phyloP scores from a whole-genome alignment of 768 basidiomycete genomes.

The Tylopilus sp. region DNA sequence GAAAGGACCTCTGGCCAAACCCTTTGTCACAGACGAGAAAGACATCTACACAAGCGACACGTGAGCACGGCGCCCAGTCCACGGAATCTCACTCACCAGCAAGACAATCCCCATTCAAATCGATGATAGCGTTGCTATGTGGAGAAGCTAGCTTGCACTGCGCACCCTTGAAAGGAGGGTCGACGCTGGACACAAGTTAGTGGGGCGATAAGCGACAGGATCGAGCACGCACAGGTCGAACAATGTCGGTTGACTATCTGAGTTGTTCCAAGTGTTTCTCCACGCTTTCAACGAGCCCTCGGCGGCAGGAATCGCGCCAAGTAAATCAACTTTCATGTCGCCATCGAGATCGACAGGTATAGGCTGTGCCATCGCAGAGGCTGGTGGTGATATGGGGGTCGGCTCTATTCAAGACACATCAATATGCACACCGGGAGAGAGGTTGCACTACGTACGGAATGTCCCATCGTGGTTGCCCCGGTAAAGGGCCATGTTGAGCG shows the following conservation, averaged over 20 bases:
- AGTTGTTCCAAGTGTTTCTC: slow-evolving; percentile 76
- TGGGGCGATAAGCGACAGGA: not conserved
- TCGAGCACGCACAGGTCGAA: slow-evolving; percentile 60
- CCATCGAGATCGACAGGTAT: slow-evolving; percentile 85
- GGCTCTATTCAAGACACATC: slow-evolving; percentile 8
- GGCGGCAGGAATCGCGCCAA: slow-evolving; percentile 57
- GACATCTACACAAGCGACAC: slow-evolving; percentile 51
- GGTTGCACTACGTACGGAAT: slow-evolving; percentile 49
- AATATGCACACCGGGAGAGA: not conserved
- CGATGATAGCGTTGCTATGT: slow-evolving; percentile 92
- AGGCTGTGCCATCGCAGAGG: slow-evolving; percentile 74
- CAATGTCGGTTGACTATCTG: slow-evolving; percentile 46
- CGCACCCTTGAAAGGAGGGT: slow-evolving; percentile 56
- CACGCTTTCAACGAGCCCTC: slow-evolving; percentile 56
- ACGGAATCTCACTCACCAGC: slow-evolving; percentile 51
- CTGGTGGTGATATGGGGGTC: slow-evolving; percentile 49
- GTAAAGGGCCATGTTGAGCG: slow-evolving; percentile 70
- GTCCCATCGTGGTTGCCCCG: slow-evolving; percentile 57
- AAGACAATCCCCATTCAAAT: slow-evolving; percentile 93
- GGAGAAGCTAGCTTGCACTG: slow-evolving; percentile 82
- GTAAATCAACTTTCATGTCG: slow-evolving; percentile 84
- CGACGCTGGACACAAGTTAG: slow-evolving; percentile 37
- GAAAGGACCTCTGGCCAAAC: slow-evolving; percentile 59
- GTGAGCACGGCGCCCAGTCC: not conserved
- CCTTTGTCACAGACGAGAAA: slow-evolving; percentile 84